phyloP scores from a whole-genome alignment of 2,329 filamentous ascomycete species.

The Aureobasidium musti region DNA sequence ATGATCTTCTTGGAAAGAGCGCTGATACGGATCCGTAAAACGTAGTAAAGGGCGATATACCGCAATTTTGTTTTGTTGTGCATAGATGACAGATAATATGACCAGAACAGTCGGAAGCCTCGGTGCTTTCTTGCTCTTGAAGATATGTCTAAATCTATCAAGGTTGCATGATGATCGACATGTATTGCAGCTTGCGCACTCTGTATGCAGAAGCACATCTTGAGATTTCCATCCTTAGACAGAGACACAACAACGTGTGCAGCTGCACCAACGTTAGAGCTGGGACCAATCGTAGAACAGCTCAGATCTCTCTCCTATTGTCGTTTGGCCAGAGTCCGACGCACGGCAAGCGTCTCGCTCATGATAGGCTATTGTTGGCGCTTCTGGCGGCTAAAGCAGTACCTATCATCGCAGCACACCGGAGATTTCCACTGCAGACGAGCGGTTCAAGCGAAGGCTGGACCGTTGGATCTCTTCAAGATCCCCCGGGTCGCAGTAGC shows the following conservation, averaged over 20 bases:
- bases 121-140: not conserved
- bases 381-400: slow-evolving; percentile 22
- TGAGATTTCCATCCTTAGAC: not conserved
- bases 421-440: not conserved
- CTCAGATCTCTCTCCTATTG: not conserved
- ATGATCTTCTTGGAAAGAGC: not conserved
- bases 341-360: not conserved
- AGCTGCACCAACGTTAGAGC: not conserved
- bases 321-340: not conserved
- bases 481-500: slow-evolving; percentile 16
- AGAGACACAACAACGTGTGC: not conserved
- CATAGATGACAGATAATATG: not conserved
- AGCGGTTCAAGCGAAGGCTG: slow-evolving; percentile 17
- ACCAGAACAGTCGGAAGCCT: not conserved
- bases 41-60: not conserved
- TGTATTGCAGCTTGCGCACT: slow-evolving; percentile 1
- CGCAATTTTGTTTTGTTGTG: not conserved
- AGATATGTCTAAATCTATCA: not conserved
- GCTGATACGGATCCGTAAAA: not conserved
- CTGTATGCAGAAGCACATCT: not conserved
- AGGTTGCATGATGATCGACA: not conserved
- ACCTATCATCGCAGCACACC: not conserved
- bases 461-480: not conserved
- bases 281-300: not conserved
- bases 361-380: slow-evolving; percentile 28